phyloP scores from a whole-genome alignment of 2,329 filamentous ascomycete species.

The Fusarium torreyae region DNA sequence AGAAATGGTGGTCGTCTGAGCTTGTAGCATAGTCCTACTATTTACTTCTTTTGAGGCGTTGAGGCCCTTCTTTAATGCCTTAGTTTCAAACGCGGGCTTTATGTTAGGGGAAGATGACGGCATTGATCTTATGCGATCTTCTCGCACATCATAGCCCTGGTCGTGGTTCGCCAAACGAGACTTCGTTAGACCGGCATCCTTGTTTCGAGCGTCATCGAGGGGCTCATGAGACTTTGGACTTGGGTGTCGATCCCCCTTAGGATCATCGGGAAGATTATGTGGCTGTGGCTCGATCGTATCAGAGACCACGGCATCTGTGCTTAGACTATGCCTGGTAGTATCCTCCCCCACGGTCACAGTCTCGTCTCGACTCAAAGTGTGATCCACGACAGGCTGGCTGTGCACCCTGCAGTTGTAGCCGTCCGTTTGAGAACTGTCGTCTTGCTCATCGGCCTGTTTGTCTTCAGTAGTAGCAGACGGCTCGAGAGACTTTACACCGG shows the following conservation, averaged over 20 bases:
- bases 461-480: constrained; percentile 7
- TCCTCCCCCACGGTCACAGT: constrained; percentile 17
- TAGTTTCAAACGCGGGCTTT: constrained; percentile 2
- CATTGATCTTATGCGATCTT: constrained; percentile 1
- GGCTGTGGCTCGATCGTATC: constrained; percentile 12
- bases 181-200: constrained; percentile 29
- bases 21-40: constrained; percentile 7
- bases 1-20: constrained; percentile 4
- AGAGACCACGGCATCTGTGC: constrained; percentile 23
- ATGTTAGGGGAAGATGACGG: constrained; percentile 1
- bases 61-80: constrained; percentile 1
- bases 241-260: constrained; percentile 20
- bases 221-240: constrained; percentile 44
- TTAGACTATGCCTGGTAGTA: constrained; percentile 28
- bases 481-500: constrained; percentile 30
- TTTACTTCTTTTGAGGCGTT: constrained; percentile 1
- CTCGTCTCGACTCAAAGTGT: constrained; percentile 35
- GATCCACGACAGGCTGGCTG: constrained; percentile 12
- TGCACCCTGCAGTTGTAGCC: not conserved
- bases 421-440: constrained; percentile 5
- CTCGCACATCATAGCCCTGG: constrained; percentile 8
- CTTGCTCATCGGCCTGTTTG: constrained; percentile 12
- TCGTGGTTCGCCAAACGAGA: constrained; percentile 30
- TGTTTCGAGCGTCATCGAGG: constrained; percentile 33
- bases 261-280: constrained; percentile 38